phyloP scores from a whole-genome alignment of 495 filamentous ascomycete species.

The Trichoderma erinaceum region DNA sequence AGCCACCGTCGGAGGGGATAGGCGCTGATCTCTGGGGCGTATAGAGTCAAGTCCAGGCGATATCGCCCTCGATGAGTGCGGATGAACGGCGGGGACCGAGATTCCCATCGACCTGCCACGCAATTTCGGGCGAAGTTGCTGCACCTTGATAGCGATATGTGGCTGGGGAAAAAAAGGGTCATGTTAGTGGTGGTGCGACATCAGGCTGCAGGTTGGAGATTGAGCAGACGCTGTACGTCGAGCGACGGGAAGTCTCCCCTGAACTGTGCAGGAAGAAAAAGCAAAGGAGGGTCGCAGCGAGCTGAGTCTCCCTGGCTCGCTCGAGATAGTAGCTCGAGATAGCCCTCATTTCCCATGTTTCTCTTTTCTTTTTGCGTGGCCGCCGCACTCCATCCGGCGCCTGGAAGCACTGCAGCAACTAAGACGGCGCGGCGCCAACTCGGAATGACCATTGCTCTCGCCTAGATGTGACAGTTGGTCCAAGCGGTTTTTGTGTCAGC shows the following conservation, averaged over 20 bases:
- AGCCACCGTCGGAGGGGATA: neutral
- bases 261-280: neutral
- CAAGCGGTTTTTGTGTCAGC: too few species aligned
- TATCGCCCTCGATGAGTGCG: neutral
- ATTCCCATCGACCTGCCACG: neutral
- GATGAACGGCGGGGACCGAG: neutral
- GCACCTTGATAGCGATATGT: neutral
- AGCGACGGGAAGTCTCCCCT: neutral
- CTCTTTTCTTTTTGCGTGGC: neutral
- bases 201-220: neutral
- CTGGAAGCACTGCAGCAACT: neutral
- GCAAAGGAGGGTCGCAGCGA: neutral
- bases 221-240: neutral
- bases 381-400: neutral
- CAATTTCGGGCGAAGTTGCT: neutral
- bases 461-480: neutral
- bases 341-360: neutral
- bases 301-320: neutral
- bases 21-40: neutral
- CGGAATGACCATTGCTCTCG: neutral
- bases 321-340: neutral
- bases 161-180: neutral
- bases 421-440: neutral
- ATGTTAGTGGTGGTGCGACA: neutral
- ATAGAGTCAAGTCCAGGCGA: neutral